Evolutionary conservation across 768 basidiomycete genomes (phyloP), one percentile per base, ranked within the genome.

Genomic region (Auriscalpium microsporum): DNA sequence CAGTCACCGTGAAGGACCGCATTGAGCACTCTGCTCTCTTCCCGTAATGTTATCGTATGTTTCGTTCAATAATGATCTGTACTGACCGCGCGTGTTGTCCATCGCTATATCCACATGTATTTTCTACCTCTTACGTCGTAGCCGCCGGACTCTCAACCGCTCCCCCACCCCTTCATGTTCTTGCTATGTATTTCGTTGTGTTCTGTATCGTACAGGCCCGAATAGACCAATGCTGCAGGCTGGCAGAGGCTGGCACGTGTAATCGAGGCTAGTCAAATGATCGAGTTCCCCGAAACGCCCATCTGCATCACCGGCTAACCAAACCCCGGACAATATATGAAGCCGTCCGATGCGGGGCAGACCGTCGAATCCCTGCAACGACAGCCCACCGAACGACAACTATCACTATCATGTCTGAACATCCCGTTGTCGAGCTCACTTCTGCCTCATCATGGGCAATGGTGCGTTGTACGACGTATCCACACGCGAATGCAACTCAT

Each of bases 361-460:
- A 33, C 35, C 36, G 13, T 49, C n/a, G 19, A 37, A 14, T 52
- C 42, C 19, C 28, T 4, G 36, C 50, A n/a, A 28, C 28, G 7
- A 7, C 28, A 28, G 28, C 28, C 28, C 28, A 28, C 28, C 44
- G 33, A 40, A 42, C 33, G 34, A 28, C 42, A 49, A 50, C 47
- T 51, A 63, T 46, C 60, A 50, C 47, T 51, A 63, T 46, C 60
- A 71, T 86, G 87, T 63, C 74, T 40, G 67, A 74, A 52, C 91
- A 92, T 65, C 87, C 89, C 45, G 75, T 92, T 54, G 76, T 82
- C 57, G 80, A 86, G 55, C 81, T 87, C 63, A 93, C 88, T 23
- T 91, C 90, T 1, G 78, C 86, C 63, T 82, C 88, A 35, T 88
- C 90, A 62, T 94, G 91, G 91, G 84, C 87, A 47, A 79, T 94